Evolutionary conservation across 805 yeast genomes (phyloP).

Genomic region (Tetrapisispora arboricola): DNA sequence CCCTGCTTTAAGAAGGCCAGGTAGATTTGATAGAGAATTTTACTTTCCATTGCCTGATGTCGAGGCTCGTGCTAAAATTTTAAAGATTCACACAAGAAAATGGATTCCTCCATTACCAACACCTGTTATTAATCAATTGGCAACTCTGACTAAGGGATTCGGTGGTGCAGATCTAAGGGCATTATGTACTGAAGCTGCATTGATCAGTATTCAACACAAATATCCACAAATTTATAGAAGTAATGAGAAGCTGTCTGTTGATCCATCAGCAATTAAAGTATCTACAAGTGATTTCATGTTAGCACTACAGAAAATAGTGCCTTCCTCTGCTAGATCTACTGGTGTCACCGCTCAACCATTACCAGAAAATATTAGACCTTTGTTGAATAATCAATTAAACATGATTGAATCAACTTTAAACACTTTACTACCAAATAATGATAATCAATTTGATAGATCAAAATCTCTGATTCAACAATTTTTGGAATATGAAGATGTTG

Average conservation of each 20-base stretch:
- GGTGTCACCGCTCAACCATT: constrained; percentile 65
- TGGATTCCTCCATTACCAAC: constrained; percentile 71
- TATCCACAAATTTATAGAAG: constrained; percentile 88
- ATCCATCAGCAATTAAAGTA: constrained; percentile 62
- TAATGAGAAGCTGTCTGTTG: constrained; percentile 59
- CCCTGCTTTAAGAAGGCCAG: constrained; percentile 94
- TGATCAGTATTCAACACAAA: constrained; percentile 80
- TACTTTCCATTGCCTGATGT: constrained; percentile 88
- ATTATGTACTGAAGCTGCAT: constrained; percentile 89
- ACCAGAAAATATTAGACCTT: constrained; percentile 59
- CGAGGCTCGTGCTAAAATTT: constrained; percentile 66
- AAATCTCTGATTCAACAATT: constrained; percentile 27
- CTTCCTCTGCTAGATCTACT: constrained; percentile 83
- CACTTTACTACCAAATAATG: constrained; percentile 47
- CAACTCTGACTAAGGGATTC: constrained; percentile 81
- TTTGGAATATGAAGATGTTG: constrained; percentile 25
- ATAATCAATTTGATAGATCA: constrained; percentile 10
- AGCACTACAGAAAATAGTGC: constrained; percentile 79
- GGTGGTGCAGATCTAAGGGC: constrained; percentile 98
- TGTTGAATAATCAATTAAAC: constrained; percentile 44
- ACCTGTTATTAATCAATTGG: constrained; percentile 53
- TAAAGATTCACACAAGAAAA: constrained; percentile 75
- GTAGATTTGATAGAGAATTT: constrained; percentile 93
- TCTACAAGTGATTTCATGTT: constrained; percentile 75
- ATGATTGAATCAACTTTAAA: constrained; percentile 40